Conservation (phyloP, 495 filamentous ascomycete species). For the Parathielavia appendiculata region DNA sequence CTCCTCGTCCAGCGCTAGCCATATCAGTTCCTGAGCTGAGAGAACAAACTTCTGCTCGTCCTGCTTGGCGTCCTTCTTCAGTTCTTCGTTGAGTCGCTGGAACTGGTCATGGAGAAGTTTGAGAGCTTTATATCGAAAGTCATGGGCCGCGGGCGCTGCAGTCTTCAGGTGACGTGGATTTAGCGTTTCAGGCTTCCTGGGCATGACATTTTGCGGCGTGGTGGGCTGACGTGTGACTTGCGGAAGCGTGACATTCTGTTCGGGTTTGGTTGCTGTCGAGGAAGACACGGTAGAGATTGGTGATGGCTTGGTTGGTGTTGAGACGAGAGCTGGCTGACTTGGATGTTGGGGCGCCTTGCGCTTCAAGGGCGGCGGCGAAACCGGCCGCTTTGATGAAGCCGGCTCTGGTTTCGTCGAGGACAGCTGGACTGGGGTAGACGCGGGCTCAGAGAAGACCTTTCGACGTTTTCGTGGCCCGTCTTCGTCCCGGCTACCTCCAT, state of each 20-base stretch:
- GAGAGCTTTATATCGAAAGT: constrained; percentile 60
- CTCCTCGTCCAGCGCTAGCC: constrained; percentile 78
- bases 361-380: constrained; percentile 35
- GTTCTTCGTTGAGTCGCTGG: constrained; percentile 62
- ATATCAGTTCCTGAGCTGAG: constrained; percentile 64
- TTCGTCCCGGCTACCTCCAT: constrained; percentile 13
- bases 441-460: constrained; percentile 24
- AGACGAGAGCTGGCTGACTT: not conserved
- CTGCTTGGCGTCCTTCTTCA: constrained; percentile 46
- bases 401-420: not conserved
- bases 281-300: not conserved
- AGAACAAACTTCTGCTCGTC: constrained; percentile 49
- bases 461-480: constrained; percentile 31
- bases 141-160: constrained; percentile 61
- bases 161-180: constrained; percentile 76
- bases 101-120: constrained; percentile 71
- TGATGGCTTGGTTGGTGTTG: constrained; percentile 1
- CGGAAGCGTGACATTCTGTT: constrained; percentile 5
- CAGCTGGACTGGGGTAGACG: constrained; percentile 2
- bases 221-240: not conserved
- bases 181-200: constrained; percentile 50
- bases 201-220: constrained; percentile 12
- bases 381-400: constrained; percentile 21
- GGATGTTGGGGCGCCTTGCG: constrained; percentile 19
- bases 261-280: not conserved